Percentiles rank a stretch among this genome's conserved stretches.
Conservation (phyloP, 176 grass and related monocot species). For the Otatea glauca region DNA sequence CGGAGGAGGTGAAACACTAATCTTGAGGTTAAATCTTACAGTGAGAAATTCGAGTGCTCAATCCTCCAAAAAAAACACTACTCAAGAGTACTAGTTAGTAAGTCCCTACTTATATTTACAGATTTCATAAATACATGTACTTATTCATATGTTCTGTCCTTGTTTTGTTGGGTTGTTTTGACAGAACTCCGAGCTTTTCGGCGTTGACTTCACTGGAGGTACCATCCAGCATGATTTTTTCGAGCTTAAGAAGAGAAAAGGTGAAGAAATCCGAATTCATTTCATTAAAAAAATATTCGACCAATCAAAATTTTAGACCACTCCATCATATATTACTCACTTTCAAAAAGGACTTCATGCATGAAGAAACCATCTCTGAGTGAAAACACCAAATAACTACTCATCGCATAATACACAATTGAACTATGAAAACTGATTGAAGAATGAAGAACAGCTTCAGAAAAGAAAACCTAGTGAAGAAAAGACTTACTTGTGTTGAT, state of each 20-base stretch:
- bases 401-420: neutral
- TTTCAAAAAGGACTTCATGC: neutral
- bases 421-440: neutral
- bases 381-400: neutral
- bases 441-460: neutral
- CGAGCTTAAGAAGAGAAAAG: neutral
- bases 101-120: no score
- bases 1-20: no score
- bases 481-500: neutral
- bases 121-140: neutral
- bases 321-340: neutral
- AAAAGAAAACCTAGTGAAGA: neutral
- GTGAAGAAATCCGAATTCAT: neutral
- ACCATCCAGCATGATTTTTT: neutral
- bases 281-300: neutral
- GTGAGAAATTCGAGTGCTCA: no score
- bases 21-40: no score
- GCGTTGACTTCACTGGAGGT: neutral
- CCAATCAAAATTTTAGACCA: neutral
- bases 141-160: neutral
- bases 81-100: no score
- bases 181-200: no score
- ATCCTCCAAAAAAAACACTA: no score
- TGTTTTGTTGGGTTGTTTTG: neutral
- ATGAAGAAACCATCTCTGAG: neutral